A percentile compares a stretch with the other conserved stretches of the same genome.
Conservation (phyloP, 2,329 filamentous ascomycete species). For the Alternaria arborescens region DNA sequence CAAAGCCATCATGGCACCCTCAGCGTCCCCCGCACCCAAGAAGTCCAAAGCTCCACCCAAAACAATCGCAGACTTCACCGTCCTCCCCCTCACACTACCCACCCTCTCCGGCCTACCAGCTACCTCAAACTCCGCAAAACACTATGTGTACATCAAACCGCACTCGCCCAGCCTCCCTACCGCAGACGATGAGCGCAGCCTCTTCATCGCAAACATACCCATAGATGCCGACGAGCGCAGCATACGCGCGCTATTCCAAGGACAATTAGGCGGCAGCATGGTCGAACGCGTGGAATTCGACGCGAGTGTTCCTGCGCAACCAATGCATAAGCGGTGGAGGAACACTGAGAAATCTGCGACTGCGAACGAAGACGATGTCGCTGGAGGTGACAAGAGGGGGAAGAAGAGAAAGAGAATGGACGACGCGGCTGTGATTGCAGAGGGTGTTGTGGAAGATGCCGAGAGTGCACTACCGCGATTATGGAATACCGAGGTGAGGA, state of each 20-base stretch:
- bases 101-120: conserved; percentile 55
- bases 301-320: conserved; percentile 35
- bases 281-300: conserved; percentile 84
- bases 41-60: conserved; percentile 31
- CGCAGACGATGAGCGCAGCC: conserved; percentile 75
- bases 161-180: conserved; percentile 74
- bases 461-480: conserved; percentile 70
- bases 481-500: conserved; percentile 76
- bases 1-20: conserved; percentile 28
- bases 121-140: conserved; percentile 63
- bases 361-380: conserved; percentile 38
- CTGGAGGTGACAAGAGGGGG: conserved; percentile 24
- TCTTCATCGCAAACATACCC: conserved; percentile 92
- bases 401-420: conserved; percentile 65
- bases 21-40: conserved; percentile 24
- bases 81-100: conserved; percentile 71
- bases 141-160: conserved; percentile 86
- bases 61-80: conserved; percentile 68
- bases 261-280: conserved; percentile 77
- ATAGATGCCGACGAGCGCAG: conserved; percentile 81
- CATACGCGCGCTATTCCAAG: conserved; percentile 77
- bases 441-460: conserved; percentile 63
- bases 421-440: conserved; percentile 47
- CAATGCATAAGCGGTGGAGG: conserved; percentile 60
- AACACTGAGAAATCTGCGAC: conserved; percentile 30